Evolutionary conservation across 768 basidiomycete species (phyloP), one percentile per base, ranked within the genome.

Genomic region (Kwoniella pini): DNA sequence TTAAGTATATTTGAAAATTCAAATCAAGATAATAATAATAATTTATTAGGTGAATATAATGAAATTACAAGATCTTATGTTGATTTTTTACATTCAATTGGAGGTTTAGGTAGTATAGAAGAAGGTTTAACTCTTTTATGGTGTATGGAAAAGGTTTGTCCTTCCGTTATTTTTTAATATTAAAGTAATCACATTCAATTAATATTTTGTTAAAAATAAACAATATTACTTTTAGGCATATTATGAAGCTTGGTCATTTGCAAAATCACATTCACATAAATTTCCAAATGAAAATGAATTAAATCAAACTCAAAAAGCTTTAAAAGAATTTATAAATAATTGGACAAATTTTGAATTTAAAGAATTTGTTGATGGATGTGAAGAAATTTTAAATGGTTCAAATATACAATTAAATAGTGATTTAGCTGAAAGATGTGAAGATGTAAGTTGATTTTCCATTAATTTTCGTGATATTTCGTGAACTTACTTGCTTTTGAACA

Each of bases 41-140:
- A 17, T 3, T 30, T 63, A 50, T 39, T 63, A 52, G 51, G 62
- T 3, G 51, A 46, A 45, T 55, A 71, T 39, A 67, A 74, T 53
- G 85, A 85, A 65, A 83, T 81, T 9, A 90, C 88, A 9, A 81
- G 83, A 64, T 84, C 86, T 57, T 89, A 89, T 65, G 85, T 86
- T 1, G 87, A 88, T 10, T 86, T 88, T 75, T 86, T 90, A 85
- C 81, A 81, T 2, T 81, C 85, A 5, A 78, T 85, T 2, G 81
- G 81, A 2, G 77, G 80, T 4, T 68, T 77, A 15, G 83, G 81
- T 3, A 80, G 78, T 0, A 64, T 88, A 19, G 82, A 84, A 49
- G 88, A 90, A 40, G 86, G 86, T 0, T 76, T 90, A 21, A 80
- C 89, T 1, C 86, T 90, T 62, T 77, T 90, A 13, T 89, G 88